Evolutionary conservation across 129 eudicot species (phyloP).

Genomic region (Scalesia atractyloides): DNA sequence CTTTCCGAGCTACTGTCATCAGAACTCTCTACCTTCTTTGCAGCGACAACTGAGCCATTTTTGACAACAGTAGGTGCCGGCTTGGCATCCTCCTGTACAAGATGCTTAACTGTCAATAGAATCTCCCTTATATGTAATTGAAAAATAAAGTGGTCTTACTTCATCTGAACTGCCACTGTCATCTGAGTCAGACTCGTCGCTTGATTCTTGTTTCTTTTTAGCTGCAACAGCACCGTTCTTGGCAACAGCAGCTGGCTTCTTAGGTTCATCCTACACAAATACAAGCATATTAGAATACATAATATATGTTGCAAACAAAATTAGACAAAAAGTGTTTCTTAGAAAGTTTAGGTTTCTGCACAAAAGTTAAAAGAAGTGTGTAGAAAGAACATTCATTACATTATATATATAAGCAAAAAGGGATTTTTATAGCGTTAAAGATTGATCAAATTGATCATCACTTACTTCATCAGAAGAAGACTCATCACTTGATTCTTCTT

Average conservation of each 20-base stretch:
- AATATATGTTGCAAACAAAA: neutral
- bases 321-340: no score
- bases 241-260: slow-evolving; percentile 39
- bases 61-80: slow-evolving; percentile 31
- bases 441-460: neutral
- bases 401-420: neutral
- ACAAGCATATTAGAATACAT: neutral
- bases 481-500: slow-evolving; percentile 50
- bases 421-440: neutral
- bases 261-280: slow-evolving; percentile 28
- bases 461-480: slow-evolving; percentile 43
- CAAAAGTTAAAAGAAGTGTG: no score
- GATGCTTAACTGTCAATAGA: neutral
- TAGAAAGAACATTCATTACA: neutral
- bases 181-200: slow-evolving; percentile 51
- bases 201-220: slow-evolving; percentile 53
- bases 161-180: slow-evolving; percentile 42
- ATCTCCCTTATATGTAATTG: neutral
- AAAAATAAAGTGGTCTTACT: neutral
- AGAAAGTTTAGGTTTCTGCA: no score
- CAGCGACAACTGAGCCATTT: slow-evolving; percentile 36
- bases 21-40: slow-evolving; percentile 39
- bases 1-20: slow-evolving; percentile 65
- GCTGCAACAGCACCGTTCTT: slow-evolving; percentile 49
- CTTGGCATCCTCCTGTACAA: slow-evolving; percentile 25